phyloP scores from a whole-genome alignment of 176 grass and related monocot species.

The Aegilops speltoides region DNA sequence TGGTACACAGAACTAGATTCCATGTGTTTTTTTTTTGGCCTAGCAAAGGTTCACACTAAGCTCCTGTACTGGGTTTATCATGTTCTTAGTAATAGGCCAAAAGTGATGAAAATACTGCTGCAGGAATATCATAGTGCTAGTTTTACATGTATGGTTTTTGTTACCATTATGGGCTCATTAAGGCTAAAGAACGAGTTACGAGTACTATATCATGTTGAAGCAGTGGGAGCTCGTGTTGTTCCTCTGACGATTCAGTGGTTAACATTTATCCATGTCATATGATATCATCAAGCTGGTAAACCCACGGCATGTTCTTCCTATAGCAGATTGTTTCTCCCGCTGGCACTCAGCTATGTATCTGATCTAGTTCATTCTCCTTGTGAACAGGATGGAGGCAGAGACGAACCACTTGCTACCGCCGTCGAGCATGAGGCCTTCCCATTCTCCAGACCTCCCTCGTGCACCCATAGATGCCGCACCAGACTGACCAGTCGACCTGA shows the following conservation, averaged over 20 bases:
- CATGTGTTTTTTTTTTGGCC: background rate
- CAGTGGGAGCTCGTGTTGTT: background rate
- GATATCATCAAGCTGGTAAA: background rate
- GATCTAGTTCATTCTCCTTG: slow-evolving; percentile 7
- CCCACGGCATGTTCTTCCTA: background rate
- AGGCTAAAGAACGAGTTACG: background rate
- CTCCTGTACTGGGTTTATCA: background rate
- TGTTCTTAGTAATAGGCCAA: background rate
- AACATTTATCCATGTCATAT: background rate
- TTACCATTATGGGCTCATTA: background rate
- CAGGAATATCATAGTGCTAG: background rate
- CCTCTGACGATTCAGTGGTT: background rate
- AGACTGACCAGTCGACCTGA: slow-evolving; percentile 24
- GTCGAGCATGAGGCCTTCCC: background rate
- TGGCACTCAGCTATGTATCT: background rate
- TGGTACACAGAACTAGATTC: background rate
- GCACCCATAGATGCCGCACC: slow-evolving; percentile 7
- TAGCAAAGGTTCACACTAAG: background rate
- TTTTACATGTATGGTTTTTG: background rate
- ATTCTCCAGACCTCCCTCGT: background rate
- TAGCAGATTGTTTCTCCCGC: background rate
- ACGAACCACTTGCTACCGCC: background rate
- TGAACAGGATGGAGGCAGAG: slow-evolving; percentile 10
- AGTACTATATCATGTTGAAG: background rate
- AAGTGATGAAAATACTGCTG: background rate